These are phyloP conservation scores for Alternaria longipes DNA, from an alignment of 2,329 filamentous ascomycete species.

Conservation along the genomic window DNA sequence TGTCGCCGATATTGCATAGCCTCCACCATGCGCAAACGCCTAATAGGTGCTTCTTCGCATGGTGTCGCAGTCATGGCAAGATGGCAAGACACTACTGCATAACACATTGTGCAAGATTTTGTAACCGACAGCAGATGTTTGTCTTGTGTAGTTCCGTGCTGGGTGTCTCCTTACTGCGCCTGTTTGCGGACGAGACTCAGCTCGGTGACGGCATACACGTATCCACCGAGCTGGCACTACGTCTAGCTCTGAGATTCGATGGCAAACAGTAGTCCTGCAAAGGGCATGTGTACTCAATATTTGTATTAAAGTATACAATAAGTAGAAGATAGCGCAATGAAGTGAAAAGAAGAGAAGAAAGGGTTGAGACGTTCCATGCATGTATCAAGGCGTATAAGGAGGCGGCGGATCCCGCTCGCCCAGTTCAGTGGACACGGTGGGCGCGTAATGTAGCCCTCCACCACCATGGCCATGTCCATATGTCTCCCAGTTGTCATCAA, in stretches of 20 bases:
- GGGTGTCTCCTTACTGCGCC: too few species aligned
- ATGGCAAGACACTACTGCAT: too few species aligned
- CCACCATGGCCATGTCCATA: slow-evolving; percentile 20
- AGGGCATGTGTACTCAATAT: not conserved
- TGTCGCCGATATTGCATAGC: too few species aligned
- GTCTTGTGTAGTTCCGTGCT: too few species aligned
- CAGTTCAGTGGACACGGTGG: slow-evolving; percentile 33
- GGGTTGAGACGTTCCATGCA: not conserved
- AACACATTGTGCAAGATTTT: too few species aligned
- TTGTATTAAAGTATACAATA: not conserved
- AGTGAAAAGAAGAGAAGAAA: not conserved
- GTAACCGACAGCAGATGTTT: too few species aligned
- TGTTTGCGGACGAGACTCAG: not conserved
- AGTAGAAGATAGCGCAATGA: not conserved
- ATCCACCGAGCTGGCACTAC: not conserved
- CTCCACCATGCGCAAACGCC: too few species aligned
- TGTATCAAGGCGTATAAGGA: slow-evolving; percentile 19
- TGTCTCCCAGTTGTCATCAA: slow-evolving; percentile 43
- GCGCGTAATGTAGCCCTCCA: slow-evolving; percentile 19
- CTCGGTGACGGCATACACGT: not conserved
- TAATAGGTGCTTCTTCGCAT: too few species aligned
- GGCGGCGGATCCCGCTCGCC: slow-evolving; percentile 35
- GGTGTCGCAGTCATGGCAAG: too few species aligned
- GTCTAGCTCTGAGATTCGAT: not conserved
- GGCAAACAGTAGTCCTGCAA: not conserved